Evolutionary conservation across 2,329 filamentous ascomycete genomes (phyloP), one percentile per base, ranked within the genome.

Genomic region (Hymenoscyphus albidus): DNA sequence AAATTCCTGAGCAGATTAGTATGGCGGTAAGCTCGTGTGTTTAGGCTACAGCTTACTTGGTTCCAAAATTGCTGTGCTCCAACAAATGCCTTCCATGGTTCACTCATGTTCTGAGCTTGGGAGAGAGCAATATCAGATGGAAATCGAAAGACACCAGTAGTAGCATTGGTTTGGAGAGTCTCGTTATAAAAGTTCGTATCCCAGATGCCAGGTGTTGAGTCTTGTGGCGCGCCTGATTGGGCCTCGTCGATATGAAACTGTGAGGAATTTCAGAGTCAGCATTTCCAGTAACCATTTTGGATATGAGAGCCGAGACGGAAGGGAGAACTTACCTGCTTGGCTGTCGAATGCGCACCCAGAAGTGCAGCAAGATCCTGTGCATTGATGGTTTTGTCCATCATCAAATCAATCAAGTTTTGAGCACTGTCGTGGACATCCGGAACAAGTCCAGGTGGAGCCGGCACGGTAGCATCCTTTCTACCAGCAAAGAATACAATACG

Each of bases 341-440:
- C 78, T 7, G 79, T 76, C 2, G 80, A 80, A 72, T 86, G 84
- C 0, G 84, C 83, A 62, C 84, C 84, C 2, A 86, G 69, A 1
- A 86, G 79, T 1, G 84, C 83, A 1, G 82, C 79, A 3, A 86
- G 78, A 61, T 84, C 83, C 35, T 74, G 73, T 1, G 81, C 60
- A n/a, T 62, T 62, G 2, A 62, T 62, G 2, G 60, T 62, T 18
- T 62, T 62, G 32, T 62, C 60, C 60, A 62, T 62, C 22, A 62
- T 35, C 1, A 62, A 18, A 40, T 56, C 22, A 10, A 62, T 56
- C 31, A 62, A 32, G 32, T 55, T 62, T 31, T 55, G 60, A 56
- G 27, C 73, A 9, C 74, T 74, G 66, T 63, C 14, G 66, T 51
- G 38, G 74, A 77, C 76, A 39, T 76, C 70, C 0, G 84, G 83